phyloP scores from a whole-genome alignment of 2,329 filamentous ascomycete species.

The Fusarium clavum region DNA sequence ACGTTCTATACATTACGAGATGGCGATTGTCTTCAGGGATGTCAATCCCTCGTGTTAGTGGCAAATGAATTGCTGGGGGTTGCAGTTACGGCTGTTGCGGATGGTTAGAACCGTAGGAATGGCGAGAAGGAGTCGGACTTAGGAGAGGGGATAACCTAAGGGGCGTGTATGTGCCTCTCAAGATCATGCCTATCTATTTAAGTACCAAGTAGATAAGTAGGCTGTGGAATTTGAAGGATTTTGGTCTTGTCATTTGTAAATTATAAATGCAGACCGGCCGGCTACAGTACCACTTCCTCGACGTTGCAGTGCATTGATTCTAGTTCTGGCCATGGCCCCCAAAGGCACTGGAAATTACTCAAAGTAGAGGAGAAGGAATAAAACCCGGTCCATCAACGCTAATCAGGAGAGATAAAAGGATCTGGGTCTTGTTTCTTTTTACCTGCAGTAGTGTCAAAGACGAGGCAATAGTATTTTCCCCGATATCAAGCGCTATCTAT shows the following conservation, averaged over 20 bases:
- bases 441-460: conserved; percentile 14
- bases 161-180: neutral
- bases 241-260: neutral
- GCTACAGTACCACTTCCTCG: conserved; percentile 9
- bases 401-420: neutral
- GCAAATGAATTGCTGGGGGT: neutral
- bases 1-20: neutral
- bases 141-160: neutral
- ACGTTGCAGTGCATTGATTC: conserved; percentile 4
- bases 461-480: neutral
- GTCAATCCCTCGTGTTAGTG: neutral
- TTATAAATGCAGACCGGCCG: neutral
- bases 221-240: neutral
- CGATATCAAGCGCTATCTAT: neutral
- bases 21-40: conserved; percentile 4
- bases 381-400: neutral
- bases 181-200: neutral
- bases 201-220: neutral
- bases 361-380: neutral
- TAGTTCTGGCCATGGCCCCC: neutral
- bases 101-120: neutral
- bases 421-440: conserved; percentile 7
- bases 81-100: neutral
- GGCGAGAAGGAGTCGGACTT: neutral
- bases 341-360: neutral